phyloP scores from a whole-genome alignment of 768 basidiomycete genomes.

The Boletus barrowsii region DNA sequence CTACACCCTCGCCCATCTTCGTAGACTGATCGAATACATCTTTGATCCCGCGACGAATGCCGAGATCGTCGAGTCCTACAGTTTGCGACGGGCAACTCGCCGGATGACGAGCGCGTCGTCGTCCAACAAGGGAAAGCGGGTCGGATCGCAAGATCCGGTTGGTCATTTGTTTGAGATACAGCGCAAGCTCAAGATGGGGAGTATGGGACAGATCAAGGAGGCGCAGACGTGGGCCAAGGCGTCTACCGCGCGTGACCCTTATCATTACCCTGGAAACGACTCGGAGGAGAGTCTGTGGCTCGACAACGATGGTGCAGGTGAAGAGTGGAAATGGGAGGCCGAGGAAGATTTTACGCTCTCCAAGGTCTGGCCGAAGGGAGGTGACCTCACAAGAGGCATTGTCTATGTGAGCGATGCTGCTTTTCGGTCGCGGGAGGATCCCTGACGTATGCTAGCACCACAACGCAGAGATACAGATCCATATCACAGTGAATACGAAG shows the following conservation, averaged over 20 bases:
- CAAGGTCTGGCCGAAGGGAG: constrained; percentile 53
- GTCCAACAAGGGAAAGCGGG: constrained; percentile 21
- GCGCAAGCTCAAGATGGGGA: constrained; percentile 41
- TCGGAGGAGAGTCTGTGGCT: constrained; percentile 32
- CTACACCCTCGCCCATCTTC: constrained; percentile 67
- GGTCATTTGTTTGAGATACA: constrained; percentile 64
- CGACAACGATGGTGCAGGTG: constrained; percentile 35
- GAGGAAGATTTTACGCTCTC: constrained; percentile 64
- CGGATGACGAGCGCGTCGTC: constrained; percentile 14
- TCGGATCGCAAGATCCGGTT: constrained; percentile 5
- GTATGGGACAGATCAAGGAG: constrained; percentile 51
- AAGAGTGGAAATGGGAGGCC: constrained; percentile 63
- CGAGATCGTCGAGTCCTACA: constrained; percentile 22
- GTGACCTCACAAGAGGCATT: constrained; percentile 45
- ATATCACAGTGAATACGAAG: constrained; percentile 59
- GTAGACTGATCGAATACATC: constrained; percentile 57
- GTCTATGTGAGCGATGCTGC: constrained; percentile 51
- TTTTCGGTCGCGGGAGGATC: not conserved
- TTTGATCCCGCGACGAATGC: constrained; percentile 37
- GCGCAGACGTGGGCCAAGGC: constrained; percentile 48
- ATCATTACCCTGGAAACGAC: constrained; percentile 40
- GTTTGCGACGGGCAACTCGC: constrained; percentile 25
- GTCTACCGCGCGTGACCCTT: constrained; percentile 53
- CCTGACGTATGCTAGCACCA: constrained; percentile 44
- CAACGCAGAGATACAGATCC: constrained; percentile 47